A percentile compares a stretch with the other conserved stretches of the same genome.
Conservation (phyloP, 2,329 filamentous ascomycete genomes). For the Ampelomyces quisqualis region DNA sequence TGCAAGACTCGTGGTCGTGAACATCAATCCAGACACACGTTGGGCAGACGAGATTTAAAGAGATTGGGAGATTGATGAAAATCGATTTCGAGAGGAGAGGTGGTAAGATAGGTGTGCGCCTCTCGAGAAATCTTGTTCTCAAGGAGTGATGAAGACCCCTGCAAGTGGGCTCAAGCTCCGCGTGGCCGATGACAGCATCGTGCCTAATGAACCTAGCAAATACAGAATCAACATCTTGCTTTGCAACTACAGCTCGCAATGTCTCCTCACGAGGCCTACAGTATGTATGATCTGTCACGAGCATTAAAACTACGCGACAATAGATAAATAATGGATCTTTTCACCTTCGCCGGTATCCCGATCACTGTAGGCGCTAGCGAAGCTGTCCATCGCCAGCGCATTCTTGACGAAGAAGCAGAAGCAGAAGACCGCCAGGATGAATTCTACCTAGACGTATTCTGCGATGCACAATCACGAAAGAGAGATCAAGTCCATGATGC, state of each 20-base stretch:
- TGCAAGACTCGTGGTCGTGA: too few relatives aligned
- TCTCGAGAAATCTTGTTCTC: too few relatives aligned
- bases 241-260: conserved; percentile 8
- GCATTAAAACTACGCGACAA: conserved; percentile 1
- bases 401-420: conserved; percentile 51
- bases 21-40: too few relatives aligned
- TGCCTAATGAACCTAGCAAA: conserved; percentile 15
- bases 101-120: too few relatives aligned
- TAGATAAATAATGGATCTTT: conserved; percentile 28
- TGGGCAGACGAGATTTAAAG: too few relatives aligned
- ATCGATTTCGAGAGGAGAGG: too few relatives aligned
- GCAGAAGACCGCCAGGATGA: conserved; percentile 52
- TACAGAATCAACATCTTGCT: conserved; percentile 15
- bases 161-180: conserved; percentile 12
- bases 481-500: conserved; percentile 45
- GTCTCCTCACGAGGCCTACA: conserved; percentile 1
- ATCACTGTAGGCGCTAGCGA: conserved; percentile 53
- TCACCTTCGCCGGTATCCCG: conserved; percentile 47
- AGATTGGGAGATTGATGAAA: too few relatives aligned
- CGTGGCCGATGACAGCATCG: conserved; percentile 30
- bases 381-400: conserved; percentile 52
- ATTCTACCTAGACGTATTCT: conserved; percentile 53
- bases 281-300: background rate
- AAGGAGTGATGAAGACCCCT: too few relatives aligned
- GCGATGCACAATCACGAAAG: conserved; percentile 43